Base-by-base conservation (phyloP, 148 eudicot species). In the Bassia scoparia region DNA sequence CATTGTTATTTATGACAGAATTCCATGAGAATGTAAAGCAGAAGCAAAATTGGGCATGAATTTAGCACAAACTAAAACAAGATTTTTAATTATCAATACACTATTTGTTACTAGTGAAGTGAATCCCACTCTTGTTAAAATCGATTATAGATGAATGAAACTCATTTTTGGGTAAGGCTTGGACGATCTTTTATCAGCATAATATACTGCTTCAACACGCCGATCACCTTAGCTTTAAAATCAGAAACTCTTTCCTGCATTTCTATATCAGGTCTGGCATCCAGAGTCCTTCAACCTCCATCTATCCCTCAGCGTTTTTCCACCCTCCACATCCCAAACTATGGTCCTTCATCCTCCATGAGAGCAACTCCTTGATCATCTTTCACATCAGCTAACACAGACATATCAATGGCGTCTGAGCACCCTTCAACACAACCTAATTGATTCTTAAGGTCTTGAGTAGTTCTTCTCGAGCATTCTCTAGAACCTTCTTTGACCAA, bases 151-250 rank as follows among this genome's bases (percentile, higher is more conserved):
- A 68, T 86, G 88, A 80, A 95, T 95, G 79, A 95, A n/a, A 89
- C 84, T 95, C 96, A 2, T 87, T 88, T n/a, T 77, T 95, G 97
- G 11, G 88, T 73, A 43, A 95, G 96, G 96, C 84, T 91, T 95
- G 15, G 96, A 88, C 4, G 98, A 87, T 77, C 98, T 88, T 78
- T 91, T 91, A 15, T 88, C 93, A 35, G 89, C 97, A 70, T 86
- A 95, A 37, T 85, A 67, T 86, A 93, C 79, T 79, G 77, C 77
- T 87, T 91, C 78, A 95, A 64, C 70, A 91, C 90, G 67, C 80
- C 83, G 65, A 87, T 46, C 53, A 94, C 79, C 75, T 88, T 94
- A 0, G 77, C 79, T 75, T 94, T 94, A 68, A 94, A 94, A n/a
- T 83, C 90, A 4, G 88, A 79, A 53, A 49, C 75, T 48, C 44